These are phyloP conservation scores for Ceratobasidium theobromae DNA, from an alignment of 1,284 basidiomycete genomes.

Conservation along the genomic window DNA sequence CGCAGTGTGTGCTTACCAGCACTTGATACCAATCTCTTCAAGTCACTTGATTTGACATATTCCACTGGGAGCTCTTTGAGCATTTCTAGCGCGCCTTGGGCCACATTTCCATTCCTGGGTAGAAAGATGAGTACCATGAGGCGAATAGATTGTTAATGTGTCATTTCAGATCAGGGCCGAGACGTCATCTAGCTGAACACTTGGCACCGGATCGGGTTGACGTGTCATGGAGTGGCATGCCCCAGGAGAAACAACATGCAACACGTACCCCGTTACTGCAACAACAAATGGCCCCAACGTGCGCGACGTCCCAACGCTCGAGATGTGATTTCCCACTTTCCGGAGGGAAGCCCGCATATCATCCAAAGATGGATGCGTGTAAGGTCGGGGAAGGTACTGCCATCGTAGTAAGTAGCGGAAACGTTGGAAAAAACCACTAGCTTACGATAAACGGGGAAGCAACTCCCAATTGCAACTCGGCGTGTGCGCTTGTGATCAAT, in stretches of 20 bases:
- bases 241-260: background rate
- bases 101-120: constrained; percentile 72
- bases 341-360: constrained; percentile 61
- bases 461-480: constrained; percentile 73
- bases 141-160: background rate
- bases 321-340: constrained; percentile 60
- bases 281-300: constrained; percentile 76
- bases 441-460: constrained; percentile 80
- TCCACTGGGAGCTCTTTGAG: constrained; percentile 69
- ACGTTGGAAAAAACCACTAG: constrained; percentile 31
- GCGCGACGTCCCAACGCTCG: constrained; percentile 59
- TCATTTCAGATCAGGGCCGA: no score
- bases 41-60: constrained; percentile 57
- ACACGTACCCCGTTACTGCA: constrained; percentile 74
- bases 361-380: constrained; percentile 64
- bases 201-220: no score
- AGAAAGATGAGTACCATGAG: background rate
- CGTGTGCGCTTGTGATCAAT: constrained; percentile 73
- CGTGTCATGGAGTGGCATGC: background rate
- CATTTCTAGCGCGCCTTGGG: constrained; percentile 71
- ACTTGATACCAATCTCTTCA: constrained; percentile 56
- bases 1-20: constrained; percentile 48
- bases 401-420: background rate
- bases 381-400: constrained; percentile 78
- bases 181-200: no score